Evolutionary conservation across 257 asterid species (phyloP).

Genomic region (Vinca minor): DNA sequence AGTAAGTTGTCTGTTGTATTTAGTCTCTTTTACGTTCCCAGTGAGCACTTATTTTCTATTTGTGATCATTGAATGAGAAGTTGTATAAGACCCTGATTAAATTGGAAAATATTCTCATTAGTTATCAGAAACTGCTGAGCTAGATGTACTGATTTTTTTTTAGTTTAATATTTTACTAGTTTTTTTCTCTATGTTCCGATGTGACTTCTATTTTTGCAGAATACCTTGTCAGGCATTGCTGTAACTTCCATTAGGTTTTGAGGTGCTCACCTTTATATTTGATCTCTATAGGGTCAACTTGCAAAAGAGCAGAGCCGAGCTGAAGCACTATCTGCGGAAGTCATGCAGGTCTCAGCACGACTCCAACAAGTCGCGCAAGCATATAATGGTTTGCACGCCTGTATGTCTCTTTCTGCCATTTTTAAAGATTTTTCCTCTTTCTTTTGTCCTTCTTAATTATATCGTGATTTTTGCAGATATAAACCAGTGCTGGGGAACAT

Average conservation of each 20-base stretch:
- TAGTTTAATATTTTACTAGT: not conserved
- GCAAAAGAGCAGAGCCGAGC: constrained; percentile 79
- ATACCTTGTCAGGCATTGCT: not conserved
- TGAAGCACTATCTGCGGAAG: constrained; percentile 72
- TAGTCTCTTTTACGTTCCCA: not conserved
- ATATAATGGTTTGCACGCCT: constrained; percentile 60
- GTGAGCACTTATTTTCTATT: not conserved
- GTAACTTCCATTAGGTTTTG: not conserved
- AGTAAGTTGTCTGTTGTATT: constrained; percentile 29
- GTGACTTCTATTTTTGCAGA: not conserved
- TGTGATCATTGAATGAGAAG: not conserved
- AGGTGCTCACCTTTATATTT: too few relatives aligned
- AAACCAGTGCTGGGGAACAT: constrained; percentile 71
- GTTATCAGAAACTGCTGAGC: not conserved
- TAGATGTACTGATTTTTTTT: not conserved
- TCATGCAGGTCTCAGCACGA: constrained; percentile 65
- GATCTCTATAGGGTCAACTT: constrained; percentile 45
- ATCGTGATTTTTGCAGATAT: constrained; percentile 39
- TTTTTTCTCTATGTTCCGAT: too few relatives aligned
- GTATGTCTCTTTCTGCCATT: constrained; percentile 39
- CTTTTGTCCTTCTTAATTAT: constrained; percentile 3
- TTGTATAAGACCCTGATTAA: not conserved
- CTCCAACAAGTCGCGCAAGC: constrained; percentile 80
- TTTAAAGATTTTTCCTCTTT: not conserved
- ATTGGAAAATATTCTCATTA: not conserved